These are phyloP conservation scores for Zygosaccharomyces pseudorouxii DNA, from an alignment of 805 yeast species.

Conservation along the genomic window DNA sequence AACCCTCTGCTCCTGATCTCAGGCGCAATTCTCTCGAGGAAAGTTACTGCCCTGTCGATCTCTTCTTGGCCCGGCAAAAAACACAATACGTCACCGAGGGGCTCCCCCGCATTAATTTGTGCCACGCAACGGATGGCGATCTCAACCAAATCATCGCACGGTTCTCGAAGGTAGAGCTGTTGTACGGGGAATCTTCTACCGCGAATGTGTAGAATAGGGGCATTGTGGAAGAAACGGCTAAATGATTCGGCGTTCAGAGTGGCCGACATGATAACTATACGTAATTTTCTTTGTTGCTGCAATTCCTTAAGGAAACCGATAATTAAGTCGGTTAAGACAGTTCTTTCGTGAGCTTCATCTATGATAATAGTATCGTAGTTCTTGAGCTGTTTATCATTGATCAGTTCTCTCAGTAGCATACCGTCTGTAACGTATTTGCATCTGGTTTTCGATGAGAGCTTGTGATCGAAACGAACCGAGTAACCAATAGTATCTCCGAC, in stretches of 20 bases:
- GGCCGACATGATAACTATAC: slow-evolving; percentile 90
- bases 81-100: slow-evolving; percentile 80
- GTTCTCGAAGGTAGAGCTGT: slow-evolving; percentile 53
- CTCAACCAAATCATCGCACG: slow-evolving; percentile 82
- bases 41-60: slow-evolving; percentile 74
- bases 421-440: slow-evolving; percentile 93
- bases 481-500: slow-evolving; percentile 86
- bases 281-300: slow-evolving; percentile 49
- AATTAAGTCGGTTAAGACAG: slow-evolving; percentile 82
- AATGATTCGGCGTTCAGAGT: slow-evolving; percentile 85
- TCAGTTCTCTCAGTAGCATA: slow-evolving; percentile 88
- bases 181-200: slow-evolving; percentile 88
- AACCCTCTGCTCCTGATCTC: slow-evolving; percentile 52
- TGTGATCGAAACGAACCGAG: slow-evolving; percentile 85
- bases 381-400: slow-evolving; percentile 61
- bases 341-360: slow-evolving; percentile 98
- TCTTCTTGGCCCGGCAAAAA: slow-evolving; percentile 97
- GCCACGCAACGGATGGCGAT: slow-evolving; percentile 66
- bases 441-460: slow-evolving; percentile 54
- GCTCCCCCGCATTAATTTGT: slow-evolving; percentile 76
- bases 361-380: slow-evolving; percentile 74
- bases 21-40: slow-evolving; percentile 57
- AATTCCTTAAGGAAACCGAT: slow-evolving; percentile 82
- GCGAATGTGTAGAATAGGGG: slow-evolving; percentile 82
- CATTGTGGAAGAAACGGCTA: slow-evolving; percentile 66